These are phyloP conservation scores for Ogataea methylovora DNA, from an alignment of 805 yeast genomes.

Conservation along the genomic window DNA sequence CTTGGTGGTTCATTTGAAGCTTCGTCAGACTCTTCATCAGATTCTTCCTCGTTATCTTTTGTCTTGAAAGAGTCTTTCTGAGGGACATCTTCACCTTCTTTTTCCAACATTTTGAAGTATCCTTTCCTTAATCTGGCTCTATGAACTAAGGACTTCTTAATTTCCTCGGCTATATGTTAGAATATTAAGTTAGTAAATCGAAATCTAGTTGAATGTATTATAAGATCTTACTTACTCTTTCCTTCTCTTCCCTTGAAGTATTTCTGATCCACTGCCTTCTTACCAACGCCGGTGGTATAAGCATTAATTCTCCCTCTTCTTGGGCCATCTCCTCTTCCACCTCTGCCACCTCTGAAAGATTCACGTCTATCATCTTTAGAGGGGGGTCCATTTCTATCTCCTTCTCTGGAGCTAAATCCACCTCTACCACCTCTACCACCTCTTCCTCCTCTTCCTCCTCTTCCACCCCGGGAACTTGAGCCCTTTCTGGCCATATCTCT, in stretches of 20 bases:
- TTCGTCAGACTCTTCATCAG: not conserved
- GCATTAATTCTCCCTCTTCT: not conserved
- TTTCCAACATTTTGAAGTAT: conserved; percentile 71
- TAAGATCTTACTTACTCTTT: conserved; percentile 13
- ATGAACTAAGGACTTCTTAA: conserved; percentile 68
- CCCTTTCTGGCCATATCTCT: conserved; percentile 1
- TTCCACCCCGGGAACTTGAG: not conserved
- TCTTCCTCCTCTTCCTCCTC: not conserved
- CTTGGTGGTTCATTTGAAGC: not conserved
- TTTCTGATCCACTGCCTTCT: too few species aligned
- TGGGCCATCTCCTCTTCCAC: conserved; percentile 7
- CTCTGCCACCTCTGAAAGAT: conserved; percentile 15
- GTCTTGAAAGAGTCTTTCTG: conserved; percentile 15
- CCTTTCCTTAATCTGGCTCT: conserved; percentile 75
- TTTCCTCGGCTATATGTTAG: conserved; percentile 40
- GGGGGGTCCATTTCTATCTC: not conserved
- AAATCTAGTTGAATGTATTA: not conserved
- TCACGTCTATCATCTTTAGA: too few species aligned
- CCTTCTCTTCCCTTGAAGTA: conserved; percentile 21
- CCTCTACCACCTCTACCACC: not conserved
- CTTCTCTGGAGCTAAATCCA: not conserved
- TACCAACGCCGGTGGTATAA: too few species aligned
- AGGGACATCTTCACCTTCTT: conserved; percentile 56
- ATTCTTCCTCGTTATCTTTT: conserved; percentile 5
- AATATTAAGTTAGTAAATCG: not conserved